Evolutionary conservation across 208 protist species (phyloP), one percentile per base, ranked within the genome.

Genomic region (Wallacemonas sp.): DNA sequence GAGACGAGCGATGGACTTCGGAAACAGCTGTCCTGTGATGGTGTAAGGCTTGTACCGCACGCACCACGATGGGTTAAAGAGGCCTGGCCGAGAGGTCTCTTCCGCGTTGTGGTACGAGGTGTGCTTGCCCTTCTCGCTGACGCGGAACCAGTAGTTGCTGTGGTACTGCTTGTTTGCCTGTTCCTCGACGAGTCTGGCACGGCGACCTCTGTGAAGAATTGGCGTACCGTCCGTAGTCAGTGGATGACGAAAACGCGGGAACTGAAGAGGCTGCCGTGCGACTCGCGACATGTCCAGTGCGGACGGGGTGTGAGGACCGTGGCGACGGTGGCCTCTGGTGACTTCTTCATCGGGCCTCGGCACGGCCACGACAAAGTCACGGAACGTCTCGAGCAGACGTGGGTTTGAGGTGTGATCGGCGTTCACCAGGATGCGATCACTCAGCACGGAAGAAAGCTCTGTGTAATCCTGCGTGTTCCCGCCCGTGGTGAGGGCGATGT

Each of bases 21-120:
- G 76, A 64, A 95, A 91, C 1, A 15, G 17, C 19, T 71, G 62
- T 50, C 73, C 78, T 0, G 76, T 86, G 52, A 76, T 71, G 29
- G 84, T 89, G 65, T 83, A 64, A 3, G 85, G 81, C 10, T 55
- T 50, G 73, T 95, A 95, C 48, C 41, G 50, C 30, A 82, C 68
- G 46, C 78, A 91, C 52, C 75, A 89, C 22, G 50, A 63, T n/a
- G 89, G 85, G 64, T 91, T 91, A 59, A 79, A 91, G 13, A 78
- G 68, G 8, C 85, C 89, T 8, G 73, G 62, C 22, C 62, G 65
- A 10, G 54, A 39, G n/a, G 71, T 78, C 50, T 79, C 57, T 39
- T 83, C 76, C 9, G 73, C 77, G 21, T 83, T 82, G 41, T 71
- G 29, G 45, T 61, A 78, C 21, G 39, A 29, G 44, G 63, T 24